Conservation (phyloP, 345 rosid species). For the Brassica cretica region DNA sequence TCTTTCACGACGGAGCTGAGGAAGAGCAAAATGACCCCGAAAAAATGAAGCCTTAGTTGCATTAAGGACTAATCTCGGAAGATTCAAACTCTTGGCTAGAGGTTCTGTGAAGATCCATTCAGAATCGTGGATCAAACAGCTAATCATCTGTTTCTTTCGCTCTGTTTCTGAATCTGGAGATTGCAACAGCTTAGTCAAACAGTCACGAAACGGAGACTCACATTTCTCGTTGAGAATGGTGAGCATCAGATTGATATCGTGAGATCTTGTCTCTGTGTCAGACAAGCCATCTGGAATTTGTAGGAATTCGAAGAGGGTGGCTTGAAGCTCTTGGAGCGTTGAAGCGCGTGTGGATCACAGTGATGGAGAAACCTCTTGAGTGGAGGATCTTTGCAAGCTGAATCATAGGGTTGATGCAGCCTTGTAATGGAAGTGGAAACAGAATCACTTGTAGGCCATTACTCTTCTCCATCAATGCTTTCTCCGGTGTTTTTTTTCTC, state of each 20-base stretch:
- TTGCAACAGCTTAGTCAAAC: conserved; percentile 27
- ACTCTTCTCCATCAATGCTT: conserved; percentile 24
- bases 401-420: conserved; percentile 68
- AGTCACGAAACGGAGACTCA: conserved; percentile 20
- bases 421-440: conserved; percentile 62
- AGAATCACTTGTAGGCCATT: conserved; percentile 41
- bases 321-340: conserved; percentile 32
- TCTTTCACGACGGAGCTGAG: conserved; percentile 18
- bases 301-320: conserved; percentile 33
- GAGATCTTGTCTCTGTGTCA: neutral
- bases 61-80: conserved; percentile 27
- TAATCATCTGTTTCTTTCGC: neutral
- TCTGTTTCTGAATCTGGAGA: neutral
- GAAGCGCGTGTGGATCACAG: conserved; percentile 49
- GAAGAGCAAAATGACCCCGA: conserved; percentile 19
- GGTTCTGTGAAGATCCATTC: conserved; percentile 34
- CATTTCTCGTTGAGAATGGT: neutral
- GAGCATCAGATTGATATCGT: too few relatives aligned
- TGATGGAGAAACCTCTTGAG: conserved; percentile 48
- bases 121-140: conserved; percentile 37
- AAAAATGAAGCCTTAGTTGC: conserved; percentile 20
- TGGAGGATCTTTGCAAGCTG: conserved; percentile 62
- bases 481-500: too few relatives aligned
- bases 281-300: conserved; percentile 36
- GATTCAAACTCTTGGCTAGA: conserved; percentile 29